Base-by-base conservation (phyloP, 2,329 filamentous ascomycete species). In the Fusarium coffeatum region DNA sequence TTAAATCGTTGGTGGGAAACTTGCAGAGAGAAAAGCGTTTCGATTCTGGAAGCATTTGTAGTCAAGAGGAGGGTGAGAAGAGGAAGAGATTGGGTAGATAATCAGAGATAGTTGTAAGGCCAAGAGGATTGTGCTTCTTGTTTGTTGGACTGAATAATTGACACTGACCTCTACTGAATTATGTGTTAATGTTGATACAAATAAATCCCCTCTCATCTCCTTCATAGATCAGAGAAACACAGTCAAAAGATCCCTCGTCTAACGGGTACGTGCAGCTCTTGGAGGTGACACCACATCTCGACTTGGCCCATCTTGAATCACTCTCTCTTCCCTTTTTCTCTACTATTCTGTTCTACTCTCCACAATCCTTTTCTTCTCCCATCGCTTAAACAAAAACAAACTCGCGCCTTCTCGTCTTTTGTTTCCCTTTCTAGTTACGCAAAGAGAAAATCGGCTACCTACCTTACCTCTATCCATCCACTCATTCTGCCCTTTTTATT, bases 261-360 rank as follows among this genome's bases (percentile, higher is more conserved):
- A 50, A 40, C 67, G 67, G 67, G 37, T 71, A 45, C 46, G 46
- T 71, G 67, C 67, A 70, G 50, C 58, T 51, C 37, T 20, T 49
- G 28, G 43, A 60, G 43, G 67, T 70, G 27, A 59, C 67, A 70
- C 67, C 23, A 55, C 57, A 27, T 40, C 48, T 69, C 53, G 42
- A 50, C 53, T 69, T 69, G 62, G 67, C 34, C 50, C 55, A 42
- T 56, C 54, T 63, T 61, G 51, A 46, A 34, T 57, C 60, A 63
- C 30, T 48, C 37, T 45, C 32, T 47, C 32, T 45, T 42, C 16
- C 16, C 32, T 51, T 28, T 50, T 51, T 25, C 49, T 42, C 43
- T 37, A 30, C 43, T 46, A 16, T 58, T 27, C 25, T 27, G 41
- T 56, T 49, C n/a, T 15, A 20, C n/a, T 40, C 25, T 53, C 12